Evolutionary conservation across 768 basidiomycete genomes (phyloP).

Genomic region (Macrocybe gigantea): DNA sequence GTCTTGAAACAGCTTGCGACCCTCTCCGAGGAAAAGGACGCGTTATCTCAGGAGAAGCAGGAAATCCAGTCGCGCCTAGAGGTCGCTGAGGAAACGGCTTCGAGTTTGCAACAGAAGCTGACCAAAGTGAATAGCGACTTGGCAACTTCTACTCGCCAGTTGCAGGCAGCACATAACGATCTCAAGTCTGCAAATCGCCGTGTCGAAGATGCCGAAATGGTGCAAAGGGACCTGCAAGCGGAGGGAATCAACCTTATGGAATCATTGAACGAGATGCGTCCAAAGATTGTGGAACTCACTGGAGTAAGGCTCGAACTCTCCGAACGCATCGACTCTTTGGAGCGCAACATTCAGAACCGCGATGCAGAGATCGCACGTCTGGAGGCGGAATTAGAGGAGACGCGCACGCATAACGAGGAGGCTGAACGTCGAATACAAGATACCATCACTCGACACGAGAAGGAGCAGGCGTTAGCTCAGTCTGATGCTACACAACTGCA

Average conservation of each 20-base stretch:
- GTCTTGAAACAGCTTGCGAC: slow-evolving; percentile 37
- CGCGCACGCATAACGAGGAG: slow-evolving; percentile 43
- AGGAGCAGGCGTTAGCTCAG: slow-evolving; percentile 42
- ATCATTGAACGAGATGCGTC: slow-evolving; percentile 80
- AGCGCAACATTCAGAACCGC: slow-evolving; percentile 46
- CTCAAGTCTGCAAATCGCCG: slow-evolving; percentile 58
- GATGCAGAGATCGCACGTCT: slow-evolving; percentile 57
- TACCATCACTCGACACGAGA: slow-evolving; percentile 41
- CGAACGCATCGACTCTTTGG: slow-evolving; percentile 56
- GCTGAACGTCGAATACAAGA: slow-evolving; percentile 39
- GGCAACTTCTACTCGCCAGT: slow-evolving; percentile 43
- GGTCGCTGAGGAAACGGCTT: slow-evolving; percentile 38
- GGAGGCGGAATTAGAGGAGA: slow-evolving; percentile 52
- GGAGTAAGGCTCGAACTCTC: slow-evolving; percentile 62
- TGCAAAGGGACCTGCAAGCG: slow-evolving; percentile 63
- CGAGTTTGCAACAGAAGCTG: slow-evolving; percentile 56
- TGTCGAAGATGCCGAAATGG: slow-evolving; percentile 69
- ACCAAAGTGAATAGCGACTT: slow-evolving; percentile 49
- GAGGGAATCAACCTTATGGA: slow-evolving; percentile 78
- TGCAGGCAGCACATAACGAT: slow-evolving; percentile 61
- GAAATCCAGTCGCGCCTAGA: slow-evolving; percentile 42
- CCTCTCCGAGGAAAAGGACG: slow-evolving; percentile 39
- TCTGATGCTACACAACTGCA: slow-evolving; percentile 54
- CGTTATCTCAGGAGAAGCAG: slow-evolving; percentile 42
- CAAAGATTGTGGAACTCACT: slow-evolving; percentile 80